phyloP scores from a whole-genome alignment of 495 filamentous ascomycete species.

The Talaromyces proteolyticus region DNA sequence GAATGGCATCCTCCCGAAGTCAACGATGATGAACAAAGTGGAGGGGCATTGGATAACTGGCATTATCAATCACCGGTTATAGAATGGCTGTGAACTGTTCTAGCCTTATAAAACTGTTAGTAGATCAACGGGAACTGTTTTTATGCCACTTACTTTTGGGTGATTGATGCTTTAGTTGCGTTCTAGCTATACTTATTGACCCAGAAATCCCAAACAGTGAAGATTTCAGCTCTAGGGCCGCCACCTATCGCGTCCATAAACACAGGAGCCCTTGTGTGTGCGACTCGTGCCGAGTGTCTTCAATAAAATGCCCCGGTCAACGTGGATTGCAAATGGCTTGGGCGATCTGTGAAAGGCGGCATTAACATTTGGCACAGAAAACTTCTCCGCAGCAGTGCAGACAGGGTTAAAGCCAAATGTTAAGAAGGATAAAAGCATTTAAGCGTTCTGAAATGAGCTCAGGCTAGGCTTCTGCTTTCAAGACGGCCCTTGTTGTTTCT shows the following conservation, averaged over 20 bases:
- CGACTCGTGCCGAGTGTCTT: neutral
- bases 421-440: too few relatives aligned
- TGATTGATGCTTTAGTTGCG: neutral
- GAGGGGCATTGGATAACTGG: neutral
- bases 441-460: too few relatives aligned
- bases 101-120: slow-evolving; percentile 1
- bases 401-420: neutral
- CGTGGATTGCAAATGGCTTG: neutral
- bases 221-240: slow-evolving; percentile 2
- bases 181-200: slow-evolving; percentile 5
- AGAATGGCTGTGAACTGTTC: neutral
- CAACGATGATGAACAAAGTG: slow-evolving; percentile 21
- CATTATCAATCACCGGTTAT: neutral
- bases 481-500: neutral
- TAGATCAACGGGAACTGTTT: neutral
- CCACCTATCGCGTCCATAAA: slow-evolving; percentile 20
- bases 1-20: slow-evolving; percentile 16
- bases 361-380: neutral
- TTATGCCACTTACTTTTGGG: neutral
- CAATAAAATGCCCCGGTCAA: neutral
- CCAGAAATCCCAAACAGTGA: slow-evolving; percentile 5
- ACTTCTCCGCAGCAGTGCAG: neutral
- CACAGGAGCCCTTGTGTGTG: neutral
- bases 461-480: neutral
- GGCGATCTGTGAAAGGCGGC: neutral